Conservation (phyloP, 176 grass and related monocot species). For the Carex cristatella region DNA sequence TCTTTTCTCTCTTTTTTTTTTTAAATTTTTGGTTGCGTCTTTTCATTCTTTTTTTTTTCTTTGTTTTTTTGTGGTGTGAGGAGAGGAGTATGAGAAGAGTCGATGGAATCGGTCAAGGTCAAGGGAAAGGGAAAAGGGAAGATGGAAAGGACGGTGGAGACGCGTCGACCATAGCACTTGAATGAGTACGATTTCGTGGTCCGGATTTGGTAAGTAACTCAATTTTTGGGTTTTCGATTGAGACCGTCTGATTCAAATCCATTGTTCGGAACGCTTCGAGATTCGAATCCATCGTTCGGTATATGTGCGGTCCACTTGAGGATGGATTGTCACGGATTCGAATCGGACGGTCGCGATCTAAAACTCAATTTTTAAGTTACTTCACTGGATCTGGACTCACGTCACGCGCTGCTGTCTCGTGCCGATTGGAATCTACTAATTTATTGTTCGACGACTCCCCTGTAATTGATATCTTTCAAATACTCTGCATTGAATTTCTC, state of each 20-base stretch:
- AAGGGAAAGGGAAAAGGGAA: not conserved
- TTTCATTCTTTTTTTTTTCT: no score
- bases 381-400: no score
- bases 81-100: not conserved
- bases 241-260: no score
- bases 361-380: no score
- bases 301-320: no score
- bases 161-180: not conserved
- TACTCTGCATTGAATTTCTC: not conserved
- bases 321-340: no score
- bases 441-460: not conserved
- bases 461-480: not conserved
- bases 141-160: not conserved
- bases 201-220: no score
- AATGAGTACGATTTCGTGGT: no score
- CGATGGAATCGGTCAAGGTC: not conserved
- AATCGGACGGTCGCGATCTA: no score
- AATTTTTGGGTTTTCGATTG: no score
- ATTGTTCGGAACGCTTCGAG: no score
- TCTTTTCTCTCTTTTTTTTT: not conserved
- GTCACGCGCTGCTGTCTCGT: not conserved
- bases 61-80: not conserved
- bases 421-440: not conserved
- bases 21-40: not conserved
- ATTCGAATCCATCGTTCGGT: no score